Percentiles rank a stretch among this genome's conserved stretches.
Evolutionary conservation across 768 basidiomycete species (phyloP).

Genomic region (Boletus pseudo-olivaceus): DNA sequence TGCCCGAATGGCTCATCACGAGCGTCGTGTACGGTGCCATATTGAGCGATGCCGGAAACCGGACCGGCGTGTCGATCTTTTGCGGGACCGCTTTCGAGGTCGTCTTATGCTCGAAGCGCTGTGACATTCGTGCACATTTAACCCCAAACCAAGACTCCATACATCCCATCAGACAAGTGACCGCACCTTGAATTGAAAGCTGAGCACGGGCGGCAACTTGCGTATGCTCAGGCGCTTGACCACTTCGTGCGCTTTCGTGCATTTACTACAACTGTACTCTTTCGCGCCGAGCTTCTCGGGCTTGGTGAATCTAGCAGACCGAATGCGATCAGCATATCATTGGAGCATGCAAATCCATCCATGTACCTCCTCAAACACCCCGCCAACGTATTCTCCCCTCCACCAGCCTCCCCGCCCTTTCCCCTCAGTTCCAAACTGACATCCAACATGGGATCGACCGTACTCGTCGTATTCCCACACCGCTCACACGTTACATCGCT

Average conservation of each 20-base stretch:
- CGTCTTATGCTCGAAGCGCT: slow-evolving; percentile 92
- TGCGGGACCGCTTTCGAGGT: slow-evolving; percentile 67
- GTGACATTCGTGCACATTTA: neutral
- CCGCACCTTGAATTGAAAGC: slow-evolving; percentile 86
- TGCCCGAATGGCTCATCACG: slow-evolving; percentile 48
- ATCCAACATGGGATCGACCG: slow-evolving; percentile 87
- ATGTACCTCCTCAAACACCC: slow-evolving; percentile 71
- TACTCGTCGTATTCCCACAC: slow-evolving; percentile 74
- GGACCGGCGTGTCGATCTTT: slow-evolving; percentile 82
- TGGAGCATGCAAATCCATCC: neutral
- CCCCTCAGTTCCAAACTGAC: slow-evolving; percentile 80
- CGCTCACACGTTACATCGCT: slow-evolving; percentile 88
- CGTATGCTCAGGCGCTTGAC: slow-evolving; percentile 83
- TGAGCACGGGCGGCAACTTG: slow-evolving; percentile 83
- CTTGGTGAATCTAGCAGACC: slow-evolving; percentile 65
- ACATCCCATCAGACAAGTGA: neutral
- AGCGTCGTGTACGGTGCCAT: slow-evolving; percentile 85
- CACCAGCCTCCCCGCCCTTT: slow-evolving; percentile 41
- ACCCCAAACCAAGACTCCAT: too few relatives aligned
- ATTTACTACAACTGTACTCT: slow-evolving; percentile 82
- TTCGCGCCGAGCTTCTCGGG: slow-evolving; percentile 80
- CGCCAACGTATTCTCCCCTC: slow-evolving; percentile 64
- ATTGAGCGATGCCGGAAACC: slow-evolving; percentile 79
- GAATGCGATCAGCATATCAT: neutral
- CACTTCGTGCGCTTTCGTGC: slow-evolving; percentile 72